Base-by-base conservation (phyloP, 139 green algal genomes). In the Gonium pectorale region DNA sequence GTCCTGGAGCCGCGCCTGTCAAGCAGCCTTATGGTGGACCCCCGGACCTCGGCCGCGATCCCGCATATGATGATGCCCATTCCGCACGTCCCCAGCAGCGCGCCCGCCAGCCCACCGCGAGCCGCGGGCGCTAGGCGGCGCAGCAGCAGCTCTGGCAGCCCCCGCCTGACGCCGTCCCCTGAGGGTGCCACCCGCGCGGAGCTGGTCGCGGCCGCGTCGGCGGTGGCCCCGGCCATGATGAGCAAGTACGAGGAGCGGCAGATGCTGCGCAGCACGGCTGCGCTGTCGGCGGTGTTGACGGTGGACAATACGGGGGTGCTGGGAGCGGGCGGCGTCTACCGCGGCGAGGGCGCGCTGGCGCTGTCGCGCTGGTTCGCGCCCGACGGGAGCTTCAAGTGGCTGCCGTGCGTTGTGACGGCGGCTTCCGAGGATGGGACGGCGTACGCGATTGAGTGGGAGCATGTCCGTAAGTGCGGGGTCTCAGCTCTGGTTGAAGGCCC, bases 301-400 rank as follows among this genome's bases (percentile, higher is more conserved):
- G 68, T 51, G n/a, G 81, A 86, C n/a, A 40, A 72, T 27, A 64
- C 68, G 68, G 81, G 56, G 8, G 35, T 86, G 29, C 54, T 79
- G 40, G 81, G 67, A 31, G 17, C 6, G 1, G 44, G 41, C 29
- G 41, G 24, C 63, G 81, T 70, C 31, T 21, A 78, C 46, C 64
- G 83, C 19, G 54, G 83, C 29, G 52, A 63, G 56, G 85, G 85
- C 15, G 59, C 44, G 21, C 35, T 2, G 6, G 87, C 87, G 5
- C 22, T 19, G 0, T 87, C 77, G 17, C 46, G 82, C n/a, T 90
- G 87, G 87, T 83, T 73, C 62, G 11, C n/a, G 8, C 22, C 38
- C 0, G 77, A 88, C 49, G 87, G 87, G 31, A 74, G 2, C 13
- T 88, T 78, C 41, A 63, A 87, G 69, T 90, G 87, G 87, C 44